Base-by-base conservation (phyloP, 2,329 filamentous ascomycete species). In the Aspergillus pseudoglaucus region DNA sequence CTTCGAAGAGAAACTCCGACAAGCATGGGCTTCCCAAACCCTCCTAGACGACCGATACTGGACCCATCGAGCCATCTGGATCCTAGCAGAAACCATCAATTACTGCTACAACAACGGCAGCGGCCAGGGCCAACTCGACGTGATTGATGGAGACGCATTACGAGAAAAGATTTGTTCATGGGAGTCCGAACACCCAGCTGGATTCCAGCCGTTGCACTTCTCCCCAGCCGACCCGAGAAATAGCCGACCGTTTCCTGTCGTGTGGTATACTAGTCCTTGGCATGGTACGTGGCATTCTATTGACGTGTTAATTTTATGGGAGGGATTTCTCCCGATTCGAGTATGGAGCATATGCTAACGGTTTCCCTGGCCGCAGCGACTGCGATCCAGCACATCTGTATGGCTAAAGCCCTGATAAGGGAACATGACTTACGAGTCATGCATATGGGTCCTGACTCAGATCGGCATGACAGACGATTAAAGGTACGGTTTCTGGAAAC, bases 81-180 rank as follows among this genome's bases (percentile, higher is more conserved):
- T 67, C 12, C 48, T 67, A 4, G 64, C 64, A 3, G 62, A 65
- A 41, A 62, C 62, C 0, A 59, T 67, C 27, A 64, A 66, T 15
- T 59, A 62, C 42, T 67, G 64, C 27, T 67, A 63, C 46, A 59
- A 56, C 5, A 53, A 49, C 4, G 53, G 56, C n/a, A 20, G 4
- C 33, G 52, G 54, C 17, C 56, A 54, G 2, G 47, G 49, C 12
- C 50, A 55, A 14, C 30, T 57, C 7, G 55, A 51, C 9, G 23
- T 51, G 15, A 48, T 51, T 1, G 52, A 55, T 18, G 55, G 57
- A 27, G 49, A 46, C 17, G 46, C 55, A 1, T 44, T 67, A 3
- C 60, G 56, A 23, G 52, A 49, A 38, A 58, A 57, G 17, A 59
- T 67, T 44, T 44, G 47, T 4, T 52, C 57, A 4, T 67, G 64